A percentile compares a stretch with the other conserved stretches of the same genome.
phyloP scores from a whole-genome alignment of 192 early-diverging fungal genomes.

The Coemansia sp. region DNA sequence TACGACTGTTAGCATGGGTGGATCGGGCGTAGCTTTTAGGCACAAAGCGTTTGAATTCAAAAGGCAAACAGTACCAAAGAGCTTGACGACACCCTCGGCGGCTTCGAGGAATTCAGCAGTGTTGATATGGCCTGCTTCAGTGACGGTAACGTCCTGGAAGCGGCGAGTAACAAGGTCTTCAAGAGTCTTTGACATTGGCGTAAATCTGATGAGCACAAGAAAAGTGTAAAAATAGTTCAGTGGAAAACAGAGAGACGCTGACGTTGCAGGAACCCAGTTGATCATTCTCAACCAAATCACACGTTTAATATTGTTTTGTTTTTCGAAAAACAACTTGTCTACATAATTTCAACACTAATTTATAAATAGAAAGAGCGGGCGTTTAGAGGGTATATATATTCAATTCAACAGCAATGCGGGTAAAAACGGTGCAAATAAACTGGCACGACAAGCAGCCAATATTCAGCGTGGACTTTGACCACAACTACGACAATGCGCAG shows the following conservation, averaged over 20 bases:
- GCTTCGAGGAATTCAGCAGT: conserved; percentile 78
- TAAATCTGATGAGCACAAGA: background rate
- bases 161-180: conserved; percentile 63
- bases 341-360: background rate
- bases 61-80: conserved; percentile 45
- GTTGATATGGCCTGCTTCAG: conserved; percentile 64
- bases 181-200: conserved; percentile 30
- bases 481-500: conserved; percentile 23
- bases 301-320: conserved; percentile 1
- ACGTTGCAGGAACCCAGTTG: background rate
- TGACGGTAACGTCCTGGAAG: conserved; percentile 66
- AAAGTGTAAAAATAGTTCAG: no score
- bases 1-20: background rate
- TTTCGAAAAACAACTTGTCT: background rate
- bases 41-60: no score
- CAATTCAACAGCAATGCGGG: conserved; percentile 54
- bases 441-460: conserved; percentile 93
- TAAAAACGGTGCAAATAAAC: conserved; percentile 80
- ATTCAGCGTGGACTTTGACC: conserved; percentile 90
- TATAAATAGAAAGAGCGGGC: background rate
- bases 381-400: no score
- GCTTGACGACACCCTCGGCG: conserved; percentile 69
- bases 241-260: background rate
- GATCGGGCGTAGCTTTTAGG: no score
- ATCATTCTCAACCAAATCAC: background rate